Percentiles rank a stretch among this genome's conserved stretches.
Evolutionary conservation across 139 green algal species (phyloP).

Genomic region (Prasinococcaceae sp.): DNA sequence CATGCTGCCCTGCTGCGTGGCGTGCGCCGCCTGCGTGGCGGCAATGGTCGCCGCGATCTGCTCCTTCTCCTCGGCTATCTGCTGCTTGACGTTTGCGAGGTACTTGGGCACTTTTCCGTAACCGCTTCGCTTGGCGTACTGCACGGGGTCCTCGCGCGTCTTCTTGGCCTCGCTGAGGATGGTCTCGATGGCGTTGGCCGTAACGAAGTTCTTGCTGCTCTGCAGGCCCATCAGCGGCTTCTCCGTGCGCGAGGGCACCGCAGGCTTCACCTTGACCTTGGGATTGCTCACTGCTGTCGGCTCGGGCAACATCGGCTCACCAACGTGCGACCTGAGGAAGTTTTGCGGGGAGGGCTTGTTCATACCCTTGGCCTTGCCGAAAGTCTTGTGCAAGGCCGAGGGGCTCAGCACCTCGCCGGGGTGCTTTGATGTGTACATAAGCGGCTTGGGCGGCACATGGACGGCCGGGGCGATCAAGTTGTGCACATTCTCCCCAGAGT

Average conservation of each 20-base stretch:
- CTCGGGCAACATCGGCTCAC: conserved; percentile 46
- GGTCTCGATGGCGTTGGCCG: conserved; percentile 47
- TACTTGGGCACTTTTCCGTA: conserved; percentile 68
- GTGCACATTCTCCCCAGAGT: conserved; percentile 40
- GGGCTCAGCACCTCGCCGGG: neutral
- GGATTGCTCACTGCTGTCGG: conserved; percentile 5
- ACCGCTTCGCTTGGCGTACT: conserved; percentile 31
- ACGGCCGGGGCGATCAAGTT: conserved; percentile 39
- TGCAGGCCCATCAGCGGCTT: conserved; percentile 42
- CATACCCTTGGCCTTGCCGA: neutral
- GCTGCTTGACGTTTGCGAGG: conserved; percentile 51
- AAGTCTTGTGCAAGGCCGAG: neutral
- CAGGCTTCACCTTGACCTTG: conserved; percentile 40
- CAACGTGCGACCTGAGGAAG: conserved; percentile 38
- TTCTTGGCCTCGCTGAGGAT: conserved; percentile 41
- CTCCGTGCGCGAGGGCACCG: conserved; percentile 40
- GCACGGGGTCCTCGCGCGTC: conserved; percentile 6
- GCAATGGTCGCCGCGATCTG: conserved; percentile 46
- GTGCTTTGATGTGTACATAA: conserved; percentile 36
- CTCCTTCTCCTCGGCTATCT: conserved; percentile 41
- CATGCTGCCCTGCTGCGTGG: neutral
- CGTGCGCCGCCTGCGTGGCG: too few species aligned
- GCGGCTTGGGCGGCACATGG: conserved; percentile 21
- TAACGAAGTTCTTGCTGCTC: conserved; percentile 67
- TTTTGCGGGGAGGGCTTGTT: conserved; percentile 11